phyloP scores from a whole-genome alignment of 2,329 filamentous ascomycete genomes.

The Alternaria brassicae region DNA sequence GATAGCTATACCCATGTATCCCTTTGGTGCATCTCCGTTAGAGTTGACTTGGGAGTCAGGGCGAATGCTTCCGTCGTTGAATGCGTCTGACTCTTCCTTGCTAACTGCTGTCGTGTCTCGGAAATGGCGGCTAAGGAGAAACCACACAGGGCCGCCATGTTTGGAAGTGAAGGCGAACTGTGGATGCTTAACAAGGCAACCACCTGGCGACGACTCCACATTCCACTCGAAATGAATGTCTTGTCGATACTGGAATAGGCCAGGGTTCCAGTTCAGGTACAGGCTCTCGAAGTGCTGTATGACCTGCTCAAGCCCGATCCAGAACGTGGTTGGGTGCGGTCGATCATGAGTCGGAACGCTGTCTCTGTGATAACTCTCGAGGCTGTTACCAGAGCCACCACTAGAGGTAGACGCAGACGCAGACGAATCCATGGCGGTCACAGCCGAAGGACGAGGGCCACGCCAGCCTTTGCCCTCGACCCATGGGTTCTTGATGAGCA shows the following conservation, averaged over 20 bases:
- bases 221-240: constrained; percentile 92
- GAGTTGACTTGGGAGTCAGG: constrained; percentile 30
- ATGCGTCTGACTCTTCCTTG: constrained; percentile 41
- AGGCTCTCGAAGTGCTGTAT: constrained; percentile 93
- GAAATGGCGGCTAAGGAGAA: constrained; percentile 87
- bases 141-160: constrained; percentile 73
- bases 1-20: constrained; percentile 87
- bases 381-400: constrained; percentile 20
- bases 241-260: constrained; percentile 78
- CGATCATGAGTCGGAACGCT: constrained; percentile 43
- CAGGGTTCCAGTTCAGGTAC: constrained; percentile 97
- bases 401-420: constrained; percentile 28
- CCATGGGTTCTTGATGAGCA: constrained; percentile 97
- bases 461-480: constrained; percentile 80
- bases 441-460: constrained; percentile 51
- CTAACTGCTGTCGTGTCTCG: constrained; percentile 59
- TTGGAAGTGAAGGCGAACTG: constrained; percentile 65
- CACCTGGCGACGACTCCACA: constrained; percentile 66
- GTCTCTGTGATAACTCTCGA: constrained; percentile 33
- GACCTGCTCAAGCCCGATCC: constrained; percentile 89
- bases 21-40: constrained; percentile 55
- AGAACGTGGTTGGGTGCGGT: constrained; percentile 77
- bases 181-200: constrained; percentile 73
- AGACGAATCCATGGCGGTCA: constrained; percentile 24
- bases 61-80: constrained; percentile 41